Percentiles rank a stretch among this genome's conserved stretches.
phyloP scores from a whole-genome alignment of 1,139 yeast species.

The Pichia sp. region DNA sequence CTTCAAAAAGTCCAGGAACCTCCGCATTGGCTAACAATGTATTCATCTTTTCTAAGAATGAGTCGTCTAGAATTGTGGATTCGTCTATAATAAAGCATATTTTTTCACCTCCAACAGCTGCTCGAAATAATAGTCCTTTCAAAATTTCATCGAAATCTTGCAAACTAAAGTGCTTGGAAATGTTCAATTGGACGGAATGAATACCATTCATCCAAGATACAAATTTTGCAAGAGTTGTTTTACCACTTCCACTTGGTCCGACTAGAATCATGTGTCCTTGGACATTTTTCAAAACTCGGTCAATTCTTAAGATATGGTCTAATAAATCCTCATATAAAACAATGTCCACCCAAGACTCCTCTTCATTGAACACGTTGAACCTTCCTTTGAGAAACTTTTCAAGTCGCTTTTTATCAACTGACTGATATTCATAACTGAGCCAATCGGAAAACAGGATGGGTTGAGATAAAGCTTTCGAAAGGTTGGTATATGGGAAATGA shows the following conservation, averaged over 20 bases:
- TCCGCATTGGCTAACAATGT: constrained; percentile 89
- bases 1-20: constrained; percentile 84
- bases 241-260: constrained; percentile 86
- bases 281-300: constrained; percentile 75
- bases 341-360: constrained; percentile 58
- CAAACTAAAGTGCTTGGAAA: constrained; percentile 51
- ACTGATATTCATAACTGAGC: constrained; percentile 60
- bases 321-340: constrained; percentile 68
- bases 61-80: constrained; percentile 66
- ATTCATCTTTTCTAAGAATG: constrained; percentile 89
- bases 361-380: constrained; percentile 69
- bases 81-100: constrained; percentile 79
- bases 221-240: constrained; percentile 69
- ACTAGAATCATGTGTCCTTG: constrained; percentile 89
- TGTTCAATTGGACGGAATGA: constrained; percentile 54
- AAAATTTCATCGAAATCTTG: constrained; percentile 65
- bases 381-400: constrained; percentile 57
- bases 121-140: constrained; percentile 46
- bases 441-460: constrained; percentile 72
- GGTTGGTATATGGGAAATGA: constrained; percentile 47
- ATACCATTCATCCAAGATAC: constrained; percentile 92
- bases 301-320: constrained; percentile 74
- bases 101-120: constrained; percentile 55
- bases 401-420: constrained; percentile 50
- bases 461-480: constrained; percentile 34